phyloP scores from a whole-genome alignment of 768 basidiomycete species.

The Holtermannia corniformis region DNA sequence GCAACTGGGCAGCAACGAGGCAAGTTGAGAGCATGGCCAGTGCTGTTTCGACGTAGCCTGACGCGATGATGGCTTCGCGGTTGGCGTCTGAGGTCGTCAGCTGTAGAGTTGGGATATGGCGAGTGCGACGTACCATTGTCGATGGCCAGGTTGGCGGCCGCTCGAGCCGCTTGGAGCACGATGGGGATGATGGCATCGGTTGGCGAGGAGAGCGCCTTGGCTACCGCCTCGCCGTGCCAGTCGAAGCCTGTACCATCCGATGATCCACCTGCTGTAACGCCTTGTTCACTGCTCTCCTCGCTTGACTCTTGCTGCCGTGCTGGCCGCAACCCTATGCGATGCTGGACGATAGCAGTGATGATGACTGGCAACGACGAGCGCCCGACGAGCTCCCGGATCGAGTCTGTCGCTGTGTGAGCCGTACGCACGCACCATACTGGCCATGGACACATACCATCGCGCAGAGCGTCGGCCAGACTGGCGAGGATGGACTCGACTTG shows the following conservation, averaged over 20 bases:
- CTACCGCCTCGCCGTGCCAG: too few species aligned
- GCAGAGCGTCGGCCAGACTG: background rate
- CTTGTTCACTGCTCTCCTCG: too few species aligned
- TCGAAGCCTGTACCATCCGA: too few species aligned
- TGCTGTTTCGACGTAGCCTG: slow-evolving; percentile 4
- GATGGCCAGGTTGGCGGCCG: background rate
- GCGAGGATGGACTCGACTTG: background rate
- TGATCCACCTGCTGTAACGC: too few species aligned
- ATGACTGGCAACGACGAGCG: background rate
- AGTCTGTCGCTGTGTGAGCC: background rate
- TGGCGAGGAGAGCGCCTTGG: too few species aligned
- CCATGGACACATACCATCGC: background rate
- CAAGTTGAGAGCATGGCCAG: background rate
- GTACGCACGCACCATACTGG: background rate
- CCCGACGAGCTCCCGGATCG: background rate
- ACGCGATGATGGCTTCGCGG: background rate
- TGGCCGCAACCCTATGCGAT: too few species aligned
- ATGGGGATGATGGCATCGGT: too few species aligned
- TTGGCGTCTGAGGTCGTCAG: background rate
- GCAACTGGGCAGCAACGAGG: background rate
- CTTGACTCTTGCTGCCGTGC: too few species aligned
- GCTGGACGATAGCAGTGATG: too few species aligned
- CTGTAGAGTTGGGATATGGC: too few species aligned
- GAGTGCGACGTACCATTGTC: background rate
- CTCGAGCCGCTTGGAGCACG: background rate